Base-by-base conservation (phyloP, 2,329 filamentous ascomycete genomes). In the Colletotrichum karsti region DNA sequence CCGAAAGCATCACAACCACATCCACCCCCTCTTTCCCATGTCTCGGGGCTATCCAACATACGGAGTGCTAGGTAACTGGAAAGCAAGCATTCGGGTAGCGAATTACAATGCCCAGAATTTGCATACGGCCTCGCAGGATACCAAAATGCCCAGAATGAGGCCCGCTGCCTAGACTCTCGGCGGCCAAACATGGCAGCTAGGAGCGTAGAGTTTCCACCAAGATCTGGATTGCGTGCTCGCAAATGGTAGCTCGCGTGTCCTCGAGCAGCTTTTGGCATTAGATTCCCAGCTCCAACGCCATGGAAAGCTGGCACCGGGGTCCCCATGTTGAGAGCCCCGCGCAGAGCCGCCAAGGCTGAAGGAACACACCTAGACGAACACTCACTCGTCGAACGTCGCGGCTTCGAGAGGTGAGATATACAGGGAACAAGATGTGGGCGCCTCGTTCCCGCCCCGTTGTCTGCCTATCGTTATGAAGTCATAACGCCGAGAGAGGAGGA, bases 261-360 rank as follows among this genome's bases (percentile, higher is more conserved):
- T 58, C 60, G 53, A 58, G 51, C 44, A 41, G 33, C 39, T 58
- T 64, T 67, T 48, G 46, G 44, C 22, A n/a, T n/a, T n/a, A n/a
- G n/a, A 42, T 39, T 51, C 33, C 53, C 60, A 54, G 28, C 37
- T 20, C 64, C 64, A 48, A 67, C 60, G 39, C 44, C 28, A 20
- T 58, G 64, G 44, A 59, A 58, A 54, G 46, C 60, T 18, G 24
- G 42, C 42, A 18, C 53, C 26, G 35, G 44, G 54, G 37, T 30
- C 26, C 35, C 35, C 44, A 18, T 26, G 46, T n/a, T 18, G 46
- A 51, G 24, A 53, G 64, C 53, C 64, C 64, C 44, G 60, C 53
- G 61, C 61, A 66, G 69, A 69, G 69, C 69, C 61, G 66, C 69
- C 69, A 70, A 70, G 69, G 66, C 61, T 70, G 69, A 66, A 57